A percentile compares a stretch with the other conserved stretches of the same genome.
Evolutionary conservation across 2,329 filamentous ascomycete species (phyloP).

Genomic region (Trichophaea hybrida): DNA sequence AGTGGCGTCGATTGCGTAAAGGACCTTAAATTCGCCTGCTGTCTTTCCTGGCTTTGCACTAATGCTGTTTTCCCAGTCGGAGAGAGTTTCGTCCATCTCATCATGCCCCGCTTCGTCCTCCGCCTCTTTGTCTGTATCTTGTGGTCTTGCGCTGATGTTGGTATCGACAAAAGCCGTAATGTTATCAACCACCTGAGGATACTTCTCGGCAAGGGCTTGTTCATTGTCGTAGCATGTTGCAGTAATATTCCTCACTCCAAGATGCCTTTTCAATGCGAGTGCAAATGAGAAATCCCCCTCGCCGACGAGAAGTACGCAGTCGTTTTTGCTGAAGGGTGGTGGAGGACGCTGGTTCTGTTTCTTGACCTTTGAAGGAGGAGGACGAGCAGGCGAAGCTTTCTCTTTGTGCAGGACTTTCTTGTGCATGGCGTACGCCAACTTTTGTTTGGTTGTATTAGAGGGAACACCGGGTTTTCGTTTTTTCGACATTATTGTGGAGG

Average conservation of each 20-base stretch:
- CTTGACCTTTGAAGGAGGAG: background rate
- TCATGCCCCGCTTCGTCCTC: background rate
- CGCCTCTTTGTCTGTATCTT: background rate
- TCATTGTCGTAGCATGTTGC: background rate
- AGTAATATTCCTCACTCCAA: constrained; percentile 4
- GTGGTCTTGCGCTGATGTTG: background rate
- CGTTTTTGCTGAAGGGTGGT: background rate
- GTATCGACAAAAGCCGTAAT: background rate
- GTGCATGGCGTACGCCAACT: background rate
- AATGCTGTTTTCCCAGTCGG: background rate
- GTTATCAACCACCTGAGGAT: background rate
- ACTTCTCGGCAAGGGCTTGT: background rate
- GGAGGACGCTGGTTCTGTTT: constrained; percentile 1
- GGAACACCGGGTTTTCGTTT: constrained; percentile 3
- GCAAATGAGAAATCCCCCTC: constrained; percentile 74
- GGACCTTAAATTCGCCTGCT: constrained; percentile 30
- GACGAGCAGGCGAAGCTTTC: background rate
- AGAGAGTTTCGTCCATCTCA: background rate
- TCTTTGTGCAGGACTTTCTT: background rate
- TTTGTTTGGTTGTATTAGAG: constrained; percentile 4
- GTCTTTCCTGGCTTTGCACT: background rate
- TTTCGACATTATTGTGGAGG: background rate
- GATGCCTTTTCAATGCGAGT: constrained; percentile 39
- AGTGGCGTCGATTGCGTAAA: constrained; percentile 53
- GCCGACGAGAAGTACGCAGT: constrained; percentile 54